Evolutionary conservation across 192 early-diverging fungal species (phyloP).

Genomic region (Diversispora epigaea): DNA sequence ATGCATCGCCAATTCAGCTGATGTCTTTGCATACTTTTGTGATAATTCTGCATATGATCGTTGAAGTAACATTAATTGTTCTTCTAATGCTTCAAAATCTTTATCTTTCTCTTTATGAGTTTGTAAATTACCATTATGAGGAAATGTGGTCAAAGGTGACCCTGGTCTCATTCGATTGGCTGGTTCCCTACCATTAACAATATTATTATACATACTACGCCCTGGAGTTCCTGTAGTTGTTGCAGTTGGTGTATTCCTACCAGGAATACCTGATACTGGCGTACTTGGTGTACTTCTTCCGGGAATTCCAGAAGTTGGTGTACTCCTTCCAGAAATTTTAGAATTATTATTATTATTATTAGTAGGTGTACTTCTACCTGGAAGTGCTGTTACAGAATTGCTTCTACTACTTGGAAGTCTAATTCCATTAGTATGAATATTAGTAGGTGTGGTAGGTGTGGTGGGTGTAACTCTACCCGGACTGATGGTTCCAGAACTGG

Average conservation of each 20-base stretch:
- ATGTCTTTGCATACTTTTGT: conserved; percentile 14
- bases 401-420: background rate
- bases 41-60: conserved; percentile 14
- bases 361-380: background rate
- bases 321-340: background rate
- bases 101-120: background rate
- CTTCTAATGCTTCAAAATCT: conserved; percentile 41
- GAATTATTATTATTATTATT: background rate
- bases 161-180: background rate
- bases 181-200: conserved; percentile 11
- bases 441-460: background rate
- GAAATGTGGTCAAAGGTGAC: background rate
- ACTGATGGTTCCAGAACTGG: background rate
- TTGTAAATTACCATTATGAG: conserved; percentile 17
- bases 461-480: background rate
- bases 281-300: background rate
- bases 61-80: conserved; percentile 46
- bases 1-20: conserved; percentile 14
- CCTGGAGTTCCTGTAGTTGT: background rate
- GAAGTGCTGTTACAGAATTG: background rate
- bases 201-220: background rate
- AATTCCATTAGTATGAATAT: background rate
- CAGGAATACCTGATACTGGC: background rate
- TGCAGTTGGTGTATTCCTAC: background rate
- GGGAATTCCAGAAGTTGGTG: background rate